Evolutionary conservation across 129 eudicot species (phyloP), one percentile per base, ranked within the genome.

Genomic region (Tanacetum coccineum): DNA sequence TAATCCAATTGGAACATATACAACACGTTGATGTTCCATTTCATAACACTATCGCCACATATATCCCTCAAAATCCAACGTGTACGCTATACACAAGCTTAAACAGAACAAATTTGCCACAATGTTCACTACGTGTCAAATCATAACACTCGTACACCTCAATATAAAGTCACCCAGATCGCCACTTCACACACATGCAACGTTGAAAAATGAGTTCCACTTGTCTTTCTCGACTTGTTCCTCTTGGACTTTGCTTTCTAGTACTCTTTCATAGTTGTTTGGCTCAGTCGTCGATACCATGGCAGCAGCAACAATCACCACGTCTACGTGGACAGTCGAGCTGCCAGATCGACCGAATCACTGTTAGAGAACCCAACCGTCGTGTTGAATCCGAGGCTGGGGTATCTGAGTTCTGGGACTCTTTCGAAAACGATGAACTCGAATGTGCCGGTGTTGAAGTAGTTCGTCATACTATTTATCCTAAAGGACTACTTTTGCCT

Each of bases 401-500:
- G 9, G 18, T 17, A 15, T 70, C 79, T 0, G 84, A 88, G 81
- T 28, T 42, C 51, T 88, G 89, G 89, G 79, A 69, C 56, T 22
- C 82, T 3, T 56, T 51, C 3, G 64, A 57, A 61, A 20, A 48
- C 9, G 73, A 78, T 11, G 82, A 83, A 30, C 81, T 83, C 11
- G 78, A 76, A 9, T 87, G 94, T 28, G 84, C 94, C 9, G 94
- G 94, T 15, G 77, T 87, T 12, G 75, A 78, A 39, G 83, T 62
- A 2, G 72, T 71, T 40, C 72, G 89, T 19, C 81, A 76, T 28
- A 62, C 70, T 3, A 83, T 87, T 22, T 44, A 83, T 17, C 79
- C 84, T 2, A 76, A 44, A 21, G 94, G 94, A 18, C 94, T 87
- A 4, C 67, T 79, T 6, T 62, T 87, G 87, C 94, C 94, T 46